Percentiles rank a stretch among this genome's conserved stretches.
Evolutionary conservation across 768 basidiomycete genomes (phyloP).

Genomic region (Panus rudis): DNA sequence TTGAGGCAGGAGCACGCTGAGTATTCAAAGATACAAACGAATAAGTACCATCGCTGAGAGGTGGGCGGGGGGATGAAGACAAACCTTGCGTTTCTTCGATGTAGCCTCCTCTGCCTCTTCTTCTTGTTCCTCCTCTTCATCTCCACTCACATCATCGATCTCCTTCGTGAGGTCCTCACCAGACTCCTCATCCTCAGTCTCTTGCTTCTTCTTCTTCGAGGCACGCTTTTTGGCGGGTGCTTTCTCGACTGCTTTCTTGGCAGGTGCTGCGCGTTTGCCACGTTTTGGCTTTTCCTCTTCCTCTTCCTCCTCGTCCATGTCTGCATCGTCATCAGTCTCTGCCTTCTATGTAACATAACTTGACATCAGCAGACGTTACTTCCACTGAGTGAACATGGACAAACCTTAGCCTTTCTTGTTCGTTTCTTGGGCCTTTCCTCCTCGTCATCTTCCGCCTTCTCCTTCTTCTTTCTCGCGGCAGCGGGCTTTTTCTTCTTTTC

Average conservation of each 20-base stretch:
- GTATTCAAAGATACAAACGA: not conserved
- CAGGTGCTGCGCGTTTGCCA: conserved; percentile 40
- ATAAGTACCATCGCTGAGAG: not conserved
- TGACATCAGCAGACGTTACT: not conserved
- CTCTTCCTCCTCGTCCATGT: conserved; percentile 28
- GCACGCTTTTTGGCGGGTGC: conserved; percentile 38
- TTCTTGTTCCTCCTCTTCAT: conserved; percentile 40
- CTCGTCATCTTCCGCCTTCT: conserved; percentile 14
- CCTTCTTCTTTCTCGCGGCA: conserved; percentile 24
- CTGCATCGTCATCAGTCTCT: conserved; percentile 17
- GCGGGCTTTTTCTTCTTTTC: conserved; percentile 20
- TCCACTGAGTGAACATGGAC: not conserved
- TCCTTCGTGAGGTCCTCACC: conserved; percentile 43
- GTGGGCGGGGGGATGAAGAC: conserved; percentile 4
- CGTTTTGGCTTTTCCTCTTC: conserved; percentile 48
- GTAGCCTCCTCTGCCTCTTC: conserved; percentile 29
- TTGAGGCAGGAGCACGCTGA: conserved; percentile 18
- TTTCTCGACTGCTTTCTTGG: conserved; percentile 27
- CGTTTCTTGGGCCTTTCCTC: conserved; percentile 23
- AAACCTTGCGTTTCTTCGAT: conserved; percentile 70
- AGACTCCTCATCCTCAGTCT: conserved; percentile 31
- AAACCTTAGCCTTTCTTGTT: conserved; percentile 24
- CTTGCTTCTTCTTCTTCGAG: conserved; percentile 33
- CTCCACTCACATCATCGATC: conserved; percentile 33
- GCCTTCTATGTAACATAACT: conserved; percentile 11